phyloP scores from a whole-genome alignment of 2,329 filamentous ascomycete genomes.

The Pseudovirgaria hyperparasitica region DNA sequence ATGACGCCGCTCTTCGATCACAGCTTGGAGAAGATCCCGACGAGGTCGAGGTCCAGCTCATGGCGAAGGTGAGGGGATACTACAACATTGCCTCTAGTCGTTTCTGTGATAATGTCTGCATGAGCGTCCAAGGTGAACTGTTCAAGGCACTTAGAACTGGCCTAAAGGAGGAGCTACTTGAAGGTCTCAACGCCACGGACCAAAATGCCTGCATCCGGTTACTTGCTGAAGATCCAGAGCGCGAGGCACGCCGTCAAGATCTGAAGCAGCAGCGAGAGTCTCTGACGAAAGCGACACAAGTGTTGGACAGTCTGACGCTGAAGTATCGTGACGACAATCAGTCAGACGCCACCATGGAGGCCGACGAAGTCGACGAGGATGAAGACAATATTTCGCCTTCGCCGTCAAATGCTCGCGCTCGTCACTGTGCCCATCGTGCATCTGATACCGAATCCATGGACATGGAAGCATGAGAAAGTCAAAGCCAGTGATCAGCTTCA shows the following conservation, averaged over 20 bases:
- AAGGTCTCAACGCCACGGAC: slow-evolving; percentile 11
- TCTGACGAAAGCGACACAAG: slow-evolving; percentile 15
- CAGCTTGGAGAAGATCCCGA: slow-evolving; percentile 46
- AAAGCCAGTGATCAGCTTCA: too few relatives aligned
- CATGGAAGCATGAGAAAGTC: too few relatives aligned
- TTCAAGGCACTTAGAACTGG: slow-evolving; percentile 13
- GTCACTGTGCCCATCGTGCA: too few relatives aligned
- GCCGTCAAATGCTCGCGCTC: too few relatives aligned
- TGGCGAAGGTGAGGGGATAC: slow-evolving; percentile 53
- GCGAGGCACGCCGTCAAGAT: slow-evolving; percentile 12
- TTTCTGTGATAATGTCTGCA: slow-evolving; percentile 44
- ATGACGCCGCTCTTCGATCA: slow-evolving; percentile 10
- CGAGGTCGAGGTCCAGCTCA: slow-evolving; percentile 45
- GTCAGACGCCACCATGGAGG: not conserved
- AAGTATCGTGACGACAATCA: slow-evolving; percentile 3
- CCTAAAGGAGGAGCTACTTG: slow-evolving; percentile 14
- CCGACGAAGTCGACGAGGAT: too few relatives aligned
- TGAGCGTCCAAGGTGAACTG: slow-evolving; percentile 25
- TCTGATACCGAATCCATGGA: too few relatives aligned
- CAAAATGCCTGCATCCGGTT: slow-evolving; percentile 14
- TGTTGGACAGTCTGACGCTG: slow-evolving; percentile 5
- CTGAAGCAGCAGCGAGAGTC: slow-evolving; percentile 15
- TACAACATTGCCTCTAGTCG: slow-evolving; percentile 54
- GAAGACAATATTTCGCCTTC: too few relatives aligned
- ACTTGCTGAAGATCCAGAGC: slow-evolving; percentile 20